These are phyloP conservation scores for Tolypocladium sp. DNA, from an alignment of 2,329 filamentous ascomycete genomes.

Conservation along the genomic window DNA sequence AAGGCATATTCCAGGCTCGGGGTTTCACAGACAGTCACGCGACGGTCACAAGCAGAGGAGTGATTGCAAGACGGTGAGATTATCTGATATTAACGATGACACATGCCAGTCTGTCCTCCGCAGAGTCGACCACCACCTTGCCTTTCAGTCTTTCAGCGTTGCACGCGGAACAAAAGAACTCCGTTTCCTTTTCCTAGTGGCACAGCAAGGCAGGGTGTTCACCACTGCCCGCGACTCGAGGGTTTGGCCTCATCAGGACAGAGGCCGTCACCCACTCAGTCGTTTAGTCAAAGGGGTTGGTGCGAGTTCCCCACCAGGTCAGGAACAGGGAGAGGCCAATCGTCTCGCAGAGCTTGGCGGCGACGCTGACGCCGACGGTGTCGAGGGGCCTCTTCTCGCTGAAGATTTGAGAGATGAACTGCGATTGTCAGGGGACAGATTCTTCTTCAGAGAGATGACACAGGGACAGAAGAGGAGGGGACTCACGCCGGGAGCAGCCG, in stretches of 20 bases:
- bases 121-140: background rate
- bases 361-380: conserved; percentile 74
- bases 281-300: conserved; percentile 77
- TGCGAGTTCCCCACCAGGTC: conserved; percentile 95
- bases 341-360: conserved; percentile 85
- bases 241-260: background rate
- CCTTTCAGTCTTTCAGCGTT: background rate
- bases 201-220: background rate
- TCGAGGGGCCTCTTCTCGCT: conserved; percentile 89
- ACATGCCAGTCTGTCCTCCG: background rate
- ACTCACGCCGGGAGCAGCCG: conserved; percentile 73
- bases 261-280: background rate
- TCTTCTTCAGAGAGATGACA: background rate
- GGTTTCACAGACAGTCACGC: background rate
- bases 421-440: conserved; percentile 5
- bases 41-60: background rate
- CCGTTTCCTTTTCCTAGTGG: background rate
- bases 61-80: background rate
- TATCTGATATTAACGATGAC: background rate
- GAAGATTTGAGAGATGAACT: conserved; percentile 82
- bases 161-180: background rate
- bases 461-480: background rate
- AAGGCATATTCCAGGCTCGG: background rate
- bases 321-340: conserved; percentile 86
- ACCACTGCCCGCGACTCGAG: background rate